phyloP scores from a whole-genome alignment of 495 filamentous ascomycete species.

The Choiromyces venosus region DNA sequence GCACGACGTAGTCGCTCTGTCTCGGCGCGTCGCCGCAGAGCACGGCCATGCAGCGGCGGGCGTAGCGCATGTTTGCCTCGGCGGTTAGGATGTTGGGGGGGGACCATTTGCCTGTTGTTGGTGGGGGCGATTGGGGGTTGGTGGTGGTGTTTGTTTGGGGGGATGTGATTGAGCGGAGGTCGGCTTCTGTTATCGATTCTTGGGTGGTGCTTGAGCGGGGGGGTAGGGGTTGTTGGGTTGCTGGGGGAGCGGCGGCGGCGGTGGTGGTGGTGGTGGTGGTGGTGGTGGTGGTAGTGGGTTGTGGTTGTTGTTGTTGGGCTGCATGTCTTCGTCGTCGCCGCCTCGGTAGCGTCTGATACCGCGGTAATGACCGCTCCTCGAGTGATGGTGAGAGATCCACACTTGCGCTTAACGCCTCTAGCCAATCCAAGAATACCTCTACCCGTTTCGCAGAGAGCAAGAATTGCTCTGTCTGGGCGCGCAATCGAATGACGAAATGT shows the following conservation, averaged over 20 bases:
- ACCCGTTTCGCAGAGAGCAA: conserved; percentile 53
- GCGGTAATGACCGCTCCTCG: conserved; percentile 53
- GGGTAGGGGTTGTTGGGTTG: background rate
- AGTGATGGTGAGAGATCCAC: conserved; percentile 53
- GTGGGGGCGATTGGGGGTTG: conserved; percentile 31
- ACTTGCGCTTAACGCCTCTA: conserved; percentile 51
- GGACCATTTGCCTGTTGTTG: conserved; percentile 47
- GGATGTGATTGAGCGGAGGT: conserved; percentile 19
- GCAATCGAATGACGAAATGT: conserved; percentile 57
- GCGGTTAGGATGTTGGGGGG: conserved; percentile 48
- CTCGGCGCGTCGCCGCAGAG: conserved; percentile 42
- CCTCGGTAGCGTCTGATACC: conserved; percentile 51
- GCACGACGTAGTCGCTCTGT: conserved; percentile 37
- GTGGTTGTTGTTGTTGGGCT: conserved; percentile 35
- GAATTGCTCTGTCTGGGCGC: conserved; percentile 61
- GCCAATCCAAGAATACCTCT: conserved; percentile 53
- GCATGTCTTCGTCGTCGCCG: conserved; percentile 44
- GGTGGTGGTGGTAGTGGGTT: background rate
- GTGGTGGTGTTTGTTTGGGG: conserved; percentile 9
- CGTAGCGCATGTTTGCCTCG: conserved; percentile 53
- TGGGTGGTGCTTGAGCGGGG: conserved; percentile 14
- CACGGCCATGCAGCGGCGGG: conserved; percentile 52
- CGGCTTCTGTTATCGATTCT: conserved; percentile 14
- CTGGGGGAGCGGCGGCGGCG: background rate
- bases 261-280: background rate